Percentiles rank a stretch among this genome's conserved stretches.
Conservation (phyloP, 2,329 filamentous ascomycete species). For the Trichoderma sp. region DNA sequence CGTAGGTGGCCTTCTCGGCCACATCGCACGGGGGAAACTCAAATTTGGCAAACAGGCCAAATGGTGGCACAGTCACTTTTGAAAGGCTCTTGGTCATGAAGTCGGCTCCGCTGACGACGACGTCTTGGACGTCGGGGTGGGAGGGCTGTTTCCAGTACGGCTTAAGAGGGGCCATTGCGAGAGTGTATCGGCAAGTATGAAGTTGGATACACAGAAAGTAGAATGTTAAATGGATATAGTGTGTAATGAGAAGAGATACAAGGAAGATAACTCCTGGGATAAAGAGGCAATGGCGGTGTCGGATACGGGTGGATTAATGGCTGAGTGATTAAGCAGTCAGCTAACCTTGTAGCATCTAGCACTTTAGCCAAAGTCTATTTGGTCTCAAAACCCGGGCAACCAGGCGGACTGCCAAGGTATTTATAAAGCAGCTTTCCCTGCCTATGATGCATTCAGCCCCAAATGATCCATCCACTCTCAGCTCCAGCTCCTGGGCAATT, state of each 20-base stretch:
- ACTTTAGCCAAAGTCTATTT: conserved; percentile 5
- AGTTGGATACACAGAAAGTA: neutral
- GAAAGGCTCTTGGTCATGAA: conserved; percentile 66
- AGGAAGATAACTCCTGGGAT: neutral
- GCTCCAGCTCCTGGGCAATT: neutral
- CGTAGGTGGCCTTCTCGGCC: conserved; percentile 62
- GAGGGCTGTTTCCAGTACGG: conserved; percentile 65
- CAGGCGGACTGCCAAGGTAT: neutral
- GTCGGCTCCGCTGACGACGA: conserved; percentile 56
- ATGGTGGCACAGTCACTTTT: conserved; percentile 58
- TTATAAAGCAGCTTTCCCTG: neutral
- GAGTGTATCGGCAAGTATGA: neutral
- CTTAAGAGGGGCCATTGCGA: conserved; percentile 57
- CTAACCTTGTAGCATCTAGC: conserved; percentile 2
- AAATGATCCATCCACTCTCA: neutral
- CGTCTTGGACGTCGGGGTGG: conserved; percentile 61
- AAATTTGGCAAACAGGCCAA: conserved; percentile 69
- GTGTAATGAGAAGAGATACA: neutral
- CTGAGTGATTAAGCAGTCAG: conserved; percentile 1
- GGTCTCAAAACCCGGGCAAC: neutral
- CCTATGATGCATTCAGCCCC: neutral
- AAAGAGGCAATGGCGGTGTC: neutral
- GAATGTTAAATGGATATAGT: neutral
- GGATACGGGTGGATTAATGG: conserved; percentile 1
- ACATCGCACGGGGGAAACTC: conserved; percentile 64